Conservation (phyloP, 305 asterid genomes). For the Fraxinus baroniana region DNA sequence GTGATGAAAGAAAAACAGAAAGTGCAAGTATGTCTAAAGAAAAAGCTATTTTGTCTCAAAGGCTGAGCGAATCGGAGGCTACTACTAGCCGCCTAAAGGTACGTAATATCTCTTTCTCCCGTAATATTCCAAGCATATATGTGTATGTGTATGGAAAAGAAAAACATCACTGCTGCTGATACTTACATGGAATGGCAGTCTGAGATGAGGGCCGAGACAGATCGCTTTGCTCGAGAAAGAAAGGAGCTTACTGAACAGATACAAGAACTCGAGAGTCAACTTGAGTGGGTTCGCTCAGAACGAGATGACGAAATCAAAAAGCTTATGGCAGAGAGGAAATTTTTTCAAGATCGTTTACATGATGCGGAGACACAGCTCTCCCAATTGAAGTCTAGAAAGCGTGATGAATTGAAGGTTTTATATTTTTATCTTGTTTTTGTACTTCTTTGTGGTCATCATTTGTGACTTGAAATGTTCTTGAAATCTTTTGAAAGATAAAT, state of each 20-base stretch:
- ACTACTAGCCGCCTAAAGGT: not conserved
- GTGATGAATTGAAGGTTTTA: constrained; percentile 6
- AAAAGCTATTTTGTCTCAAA: constrained; percentile 5
- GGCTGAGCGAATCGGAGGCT: constrained; percentile 3
- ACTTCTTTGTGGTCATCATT: not conserved
- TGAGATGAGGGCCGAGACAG: not conserved
- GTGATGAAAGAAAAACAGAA: not conserved
- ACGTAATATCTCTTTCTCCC: not conserved
- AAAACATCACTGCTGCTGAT: not conserved
- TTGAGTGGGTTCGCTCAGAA: constrained; percentile 1
- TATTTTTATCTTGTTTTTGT: constrained; percentile 4
- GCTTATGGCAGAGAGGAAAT: not conserved
- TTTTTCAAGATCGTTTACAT: not conserved
- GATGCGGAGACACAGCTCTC: not conserved
- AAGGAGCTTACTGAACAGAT: constrained; percentile 3
- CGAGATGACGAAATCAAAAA: not conserved
- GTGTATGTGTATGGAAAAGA: not conserved
- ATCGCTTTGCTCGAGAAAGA: constrained; percentile 6
- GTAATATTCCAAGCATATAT: not conserved
- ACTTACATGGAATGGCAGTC: not conserved
- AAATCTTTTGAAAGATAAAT: constrained; percentile 1
- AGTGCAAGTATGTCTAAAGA: not conserved
- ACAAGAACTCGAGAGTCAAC: not conserved
- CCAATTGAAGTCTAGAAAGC: constrained; percentile 1
- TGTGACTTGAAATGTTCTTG: not conserved